A percentile compares a stretch with the other conserved stretches of the same genome.
Evolutionary conservation across 2,329 filamentous ascomycete species (phyloP).

Genomic region (Fusarium clavum): DNA sequence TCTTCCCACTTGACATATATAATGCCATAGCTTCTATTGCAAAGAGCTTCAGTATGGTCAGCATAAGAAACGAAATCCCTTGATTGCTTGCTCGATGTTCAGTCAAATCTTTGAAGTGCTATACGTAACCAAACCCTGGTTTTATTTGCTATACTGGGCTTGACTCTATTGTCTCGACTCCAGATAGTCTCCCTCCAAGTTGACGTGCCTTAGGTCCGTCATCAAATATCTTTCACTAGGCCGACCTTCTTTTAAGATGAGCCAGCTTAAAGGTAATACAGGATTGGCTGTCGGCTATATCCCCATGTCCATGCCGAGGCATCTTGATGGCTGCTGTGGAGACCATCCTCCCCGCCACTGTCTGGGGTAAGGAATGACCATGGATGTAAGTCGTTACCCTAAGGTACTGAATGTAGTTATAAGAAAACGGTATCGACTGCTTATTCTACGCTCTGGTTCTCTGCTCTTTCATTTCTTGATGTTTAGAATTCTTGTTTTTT

Average conservation of each 20-base stretch:
- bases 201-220: neutral
- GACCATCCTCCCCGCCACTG: slow-evolving; percentile 34
- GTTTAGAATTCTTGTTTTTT: neutral
- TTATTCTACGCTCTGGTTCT: neutral
- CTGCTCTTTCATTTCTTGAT: neutral
- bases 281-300: slow-evolving; percentile 9
- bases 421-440: slow-evolving; percentile 3
- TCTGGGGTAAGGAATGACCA: slow-evolving; percentile 18
- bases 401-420: neutral
- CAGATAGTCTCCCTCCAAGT: neutral
- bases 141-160: neutral
- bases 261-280: neutral
- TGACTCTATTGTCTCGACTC: neutral
- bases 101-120: neutral
- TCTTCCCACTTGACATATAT: neutral
- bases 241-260: neutral
- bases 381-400: slow-evolving; percentile 13
- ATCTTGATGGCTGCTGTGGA: slow-evolving; percentile 20
- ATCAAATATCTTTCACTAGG: neutral
- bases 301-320: slow-evolving; percentile 15
- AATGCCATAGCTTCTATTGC: neutral
- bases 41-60: neutral
- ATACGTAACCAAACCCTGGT: too few relatives aligned
- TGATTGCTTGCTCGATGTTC: neutral
- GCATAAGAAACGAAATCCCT: neutral